These are phyloP conservation scores for Beauveria sp. DNA, from an alignment of 2,329 filamentous ascomycete genomes.

Conservation along the genomic window DNA sequence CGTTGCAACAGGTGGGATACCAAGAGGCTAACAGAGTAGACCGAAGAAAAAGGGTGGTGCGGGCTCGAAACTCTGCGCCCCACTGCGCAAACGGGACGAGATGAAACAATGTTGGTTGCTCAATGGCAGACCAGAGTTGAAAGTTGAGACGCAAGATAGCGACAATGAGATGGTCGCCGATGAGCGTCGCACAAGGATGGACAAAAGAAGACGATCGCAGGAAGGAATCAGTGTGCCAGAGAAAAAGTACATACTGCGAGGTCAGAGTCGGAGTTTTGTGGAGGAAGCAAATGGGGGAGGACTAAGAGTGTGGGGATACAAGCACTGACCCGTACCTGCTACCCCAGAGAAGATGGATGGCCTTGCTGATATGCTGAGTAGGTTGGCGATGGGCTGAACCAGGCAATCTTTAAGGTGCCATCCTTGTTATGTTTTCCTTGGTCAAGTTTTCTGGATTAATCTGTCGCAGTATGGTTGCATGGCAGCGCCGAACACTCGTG, in stretches of 20 bases:
- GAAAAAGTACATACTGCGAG: background rate
- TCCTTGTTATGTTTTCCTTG: too few relatives aligned
- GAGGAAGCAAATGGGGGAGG: background rate
- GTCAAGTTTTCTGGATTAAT: too few relatives aligned
- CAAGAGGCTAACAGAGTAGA: background rate
- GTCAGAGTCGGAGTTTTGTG: background rate
- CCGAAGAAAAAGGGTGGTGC: background rate
- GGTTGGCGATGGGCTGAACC: too few relatives aligned
- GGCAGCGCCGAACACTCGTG: background rate
- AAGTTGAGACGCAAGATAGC: background rate
- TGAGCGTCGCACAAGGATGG: background rate
- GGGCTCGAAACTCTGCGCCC: background rate
- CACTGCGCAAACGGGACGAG: background rate
- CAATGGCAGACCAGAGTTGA: background rate
- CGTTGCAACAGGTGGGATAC: background rate
- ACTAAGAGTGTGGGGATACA: conserved; percentile 1
- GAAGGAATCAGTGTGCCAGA: too few relatives aligned
- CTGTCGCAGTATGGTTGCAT: background rate
- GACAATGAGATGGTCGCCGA: background rate
- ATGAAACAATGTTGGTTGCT: background rate
- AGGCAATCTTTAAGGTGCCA: too few relatives aligned
- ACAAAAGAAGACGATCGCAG: too few relatives aligned
- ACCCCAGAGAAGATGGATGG: background rate
- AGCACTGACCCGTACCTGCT: too few relatives aligned
- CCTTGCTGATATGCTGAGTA: background rate